Conservation (phyloP, 306 rosid species). For the Cicer pinnatifidum region DNA sequence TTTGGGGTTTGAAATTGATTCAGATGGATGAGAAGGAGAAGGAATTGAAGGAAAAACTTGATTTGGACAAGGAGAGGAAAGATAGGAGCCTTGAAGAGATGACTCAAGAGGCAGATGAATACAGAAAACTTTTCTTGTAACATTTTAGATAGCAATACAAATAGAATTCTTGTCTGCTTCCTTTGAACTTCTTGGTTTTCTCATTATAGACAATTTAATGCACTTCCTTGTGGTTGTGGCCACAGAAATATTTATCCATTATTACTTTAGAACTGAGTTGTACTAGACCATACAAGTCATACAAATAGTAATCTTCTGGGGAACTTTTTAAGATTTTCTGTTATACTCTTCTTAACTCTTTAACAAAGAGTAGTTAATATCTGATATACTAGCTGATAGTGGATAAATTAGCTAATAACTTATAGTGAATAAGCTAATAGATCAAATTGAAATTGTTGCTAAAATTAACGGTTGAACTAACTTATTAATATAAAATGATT, state of each 20-base stretch:
- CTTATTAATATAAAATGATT: no score
- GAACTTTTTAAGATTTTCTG: not conserved
- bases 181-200: constrained; percentile 22
- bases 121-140: constrained; percentile 71
- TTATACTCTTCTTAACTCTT: no score
- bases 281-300: constrained; percentile 3
- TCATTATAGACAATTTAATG: constrained; percentile 25
- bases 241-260: not conserved
- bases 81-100: constrained; percentile 78
- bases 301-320: constrained; percentile 10
- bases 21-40: constrained; percentile 87
- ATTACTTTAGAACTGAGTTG: constrained; percentile 13
- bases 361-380: no score
- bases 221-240: constrained; percentile 19
- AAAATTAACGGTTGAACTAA: no score
- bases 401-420: no score
- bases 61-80: constrained; percentile 80
- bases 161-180: constrained; percentile 22
- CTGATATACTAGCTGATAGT: no score
- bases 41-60: constrained; percentile 75
- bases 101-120: constrained; percentile 81
- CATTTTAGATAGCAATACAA: constrained; percentile 10
- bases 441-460: no score
- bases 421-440: no score
- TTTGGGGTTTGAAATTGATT: constrained; percentile 39